phyloP scores from a whole-genome alignment of 1,139 yeast species.

The Ogataea hybrid region DNA sequence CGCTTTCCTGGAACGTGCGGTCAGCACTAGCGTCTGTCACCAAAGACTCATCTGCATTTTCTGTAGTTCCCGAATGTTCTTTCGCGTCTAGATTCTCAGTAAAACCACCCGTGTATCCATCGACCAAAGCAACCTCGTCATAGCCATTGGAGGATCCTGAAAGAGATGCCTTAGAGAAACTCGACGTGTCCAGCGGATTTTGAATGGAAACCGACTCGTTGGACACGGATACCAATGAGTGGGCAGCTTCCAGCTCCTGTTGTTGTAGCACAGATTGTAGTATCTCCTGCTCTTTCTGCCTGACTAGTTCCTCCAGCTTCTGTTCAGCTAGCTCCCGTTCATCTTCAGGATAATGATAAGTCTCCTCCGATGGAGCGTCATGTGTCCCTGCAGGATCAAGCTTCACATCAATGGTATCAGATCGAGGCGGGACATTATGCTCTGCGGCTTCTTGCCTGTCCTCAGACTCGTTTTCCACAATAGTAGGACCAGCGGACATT shows the following conservation, averaged over 20 bases:
- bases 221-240: slow-evolving; percentile 14
- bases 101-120: slow-evolving; percentile 11
- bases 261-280: slow-evolving; percentile 21
- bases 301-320: slow-evolving; percentile 27
- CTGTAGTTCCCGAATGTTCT: background rate
- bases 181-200: slow-evolving; percentile 10
- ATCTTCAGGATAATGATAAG: slow-evolving; percentile 21
- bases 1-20: slow-evolving; percentile 4
- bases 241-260: slow-evolving; percentile 16
- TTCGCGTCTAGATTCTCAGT: slow-evolving; percentile 5
- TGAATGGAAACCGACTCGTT: slow-evolving; percentile 14
- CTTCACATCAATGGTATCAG: background rate
- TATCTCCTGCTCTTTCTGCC: slow-evolving; percentile 27
- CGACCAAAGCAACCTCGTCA: slow-evolving; percentile 12
- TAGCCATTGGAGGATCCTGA: slow-evolving; percentile 13
- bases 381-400: slow-evolving; percentile 5
- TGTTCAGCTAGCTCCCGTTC: slow-evolving; percentile 27
- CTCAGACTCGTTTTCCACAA: slow-evolving; percentile 17
- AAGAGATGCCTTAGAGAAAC: slow-evolving; percentile 1
- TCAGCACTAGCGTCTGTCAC: slow-evolving; percentile 8
- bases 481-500: slow-evolving; percentile 18
- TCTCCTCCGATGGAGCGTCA: slow-evolving; percentile 10
- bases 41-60: slow-evolving; percentile 9
- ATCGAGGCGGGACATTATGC: background rate
- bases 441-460: slow-evolving; percentile 7